Conservation (phyloP, 2,329 filamentous ascomycete genomes). For the Alternaria novae-zelandiae region DNA sequence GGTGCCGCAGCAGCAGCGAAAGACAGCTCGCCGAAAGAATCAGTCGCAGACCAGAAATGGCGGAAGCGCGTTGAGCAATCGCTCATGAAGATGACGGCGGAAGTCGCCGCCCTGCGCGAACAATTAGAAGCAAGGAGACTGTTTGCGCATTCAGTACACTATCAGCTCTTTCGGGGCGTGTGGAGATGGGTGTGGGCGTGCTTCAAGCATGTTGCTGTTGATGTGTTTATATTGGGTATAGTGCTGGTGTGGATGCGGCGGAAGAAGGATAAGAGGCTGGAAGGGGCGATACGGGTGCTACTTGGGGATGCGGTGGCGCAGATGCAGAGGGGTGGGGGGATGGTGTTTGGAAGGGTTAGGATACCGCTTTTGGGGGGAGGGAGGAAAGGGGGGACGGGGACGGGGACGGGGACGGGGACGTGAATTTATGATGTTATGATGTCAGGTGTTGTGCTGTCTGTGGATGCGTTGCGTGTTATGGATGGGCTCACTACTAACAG, state of each 20-base stretch:
- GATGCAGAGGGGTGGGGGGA: constrained; percentile 43
- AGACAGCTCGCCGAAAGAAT: constrained; percentile 12
- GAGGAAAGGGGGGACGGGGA: constrained; percentile 4
- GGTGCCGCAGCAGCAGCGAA: background rate
- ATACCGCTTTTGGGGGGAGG: constrained; percentile 29
- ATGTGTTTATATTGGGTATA: constrained; percentile 69
- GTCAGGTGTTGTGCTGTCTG: background rate
- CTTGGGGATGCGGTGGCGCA: constrained; percentile 57
- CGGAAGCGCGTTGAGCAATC: constrained; percentile 82
- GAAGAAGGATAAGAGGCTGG: constrained; percentile 72
- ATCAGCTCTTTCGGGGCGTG: constrained; percentile 63
- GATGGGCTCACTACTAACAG: background rate
- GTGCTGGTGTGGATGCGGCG: constrained; percentile 75
- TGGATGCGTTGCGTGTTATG: background rate
- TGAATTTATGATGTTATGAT: background rate
- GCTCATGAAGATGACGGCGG: constrained; percentile 86
- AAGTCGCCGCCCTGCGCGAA: constrained; percentile 89
- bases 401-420: background rate
- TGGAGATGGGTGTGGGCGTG: constrained; percentile 70
- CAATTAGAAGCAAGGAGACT: constrained; percentile 82
- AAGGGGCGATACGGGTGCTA: constrained; percentile 74
- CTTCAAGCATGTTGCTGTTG: constrained; percentile 75
- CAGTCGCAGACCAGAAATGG: constrained; percentile 66
- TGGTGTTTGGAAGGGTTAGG: constrained; percentile 30
- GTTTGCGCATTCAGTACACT: constrained; percentile 67